Conservation (phyloP, 371 early-diverging fungal species). For the Haplosporangium sp. region DNA sequence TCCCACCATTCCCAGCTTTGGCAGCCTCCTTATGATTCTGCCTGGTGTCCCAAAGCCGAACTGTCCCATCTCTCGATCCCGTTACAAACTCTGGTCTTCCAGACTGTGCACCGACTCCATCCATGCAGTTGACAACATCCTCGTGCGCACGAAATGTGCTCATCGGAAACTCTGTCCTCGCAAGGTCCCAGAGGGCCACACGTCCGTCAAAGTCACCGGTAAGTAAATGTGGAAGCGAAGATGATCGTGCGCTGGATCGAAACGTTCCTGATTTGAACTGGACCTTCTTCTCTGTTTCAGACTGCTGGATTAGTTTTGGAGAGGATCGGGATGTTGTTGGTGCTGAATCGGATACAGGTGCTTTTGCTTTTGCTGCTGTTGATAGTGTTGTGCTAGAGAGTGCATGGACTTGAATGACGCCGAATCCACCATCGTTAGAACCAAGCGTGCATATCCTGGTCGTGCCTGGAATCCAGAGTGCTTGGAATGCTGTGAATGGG, state of each 20-base stretch:
- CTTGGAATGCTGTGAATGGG: constrained; percentile 47
- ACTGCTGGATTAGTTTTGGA: constrained; percentile 49
- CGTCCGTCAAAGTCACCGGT: constrained; percentile 84
- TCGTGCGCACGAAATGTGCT: constrained; percentile 75
- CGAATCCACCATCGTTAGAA: constrained; percentile 73
- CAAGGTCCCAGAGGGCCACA: constrained; percentile 79
- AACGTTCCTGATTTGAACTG: constrained; percentile 78
- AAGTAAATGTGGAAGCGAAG: constrained; percentile 65
- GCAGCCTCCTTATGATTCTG: constrained; percentile 55
- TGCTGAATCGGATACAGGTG: not conserved
- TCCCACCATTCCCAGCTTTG: not conserved
- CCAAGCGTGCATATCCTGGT: constrained; percentile 78
- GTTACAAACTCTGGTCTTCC: constrained; percentile 81
- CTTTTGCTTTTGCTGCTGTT: not conserved
- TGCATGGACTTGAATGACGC: constrained; percentile 65
- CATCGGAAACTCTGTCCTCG: constrained; percentile 70
- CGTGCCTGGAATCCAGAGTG: constrained; percentile 78
- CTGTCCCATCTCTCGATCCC: constrained; percentile 80
- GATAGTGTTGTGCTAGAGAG: constrained; percentile 3
- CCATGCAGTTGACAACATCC: constrained; percentile 80
- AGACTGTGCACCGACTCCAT: constrained; percentile 69
- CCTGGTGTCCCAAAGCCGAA: constrained; percentile 87
- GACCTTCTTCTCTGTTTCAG: constrained; percentile 58
- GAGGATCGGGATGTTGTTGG: not conserved
- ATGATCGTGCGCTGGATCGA: constrained; percentile 62